Evolutionary conservation across 108 stramenopile genomes (phyloP), one percentile per base, ranked within the genome.

Genomic region (Cyclotella sp.): DNA sequence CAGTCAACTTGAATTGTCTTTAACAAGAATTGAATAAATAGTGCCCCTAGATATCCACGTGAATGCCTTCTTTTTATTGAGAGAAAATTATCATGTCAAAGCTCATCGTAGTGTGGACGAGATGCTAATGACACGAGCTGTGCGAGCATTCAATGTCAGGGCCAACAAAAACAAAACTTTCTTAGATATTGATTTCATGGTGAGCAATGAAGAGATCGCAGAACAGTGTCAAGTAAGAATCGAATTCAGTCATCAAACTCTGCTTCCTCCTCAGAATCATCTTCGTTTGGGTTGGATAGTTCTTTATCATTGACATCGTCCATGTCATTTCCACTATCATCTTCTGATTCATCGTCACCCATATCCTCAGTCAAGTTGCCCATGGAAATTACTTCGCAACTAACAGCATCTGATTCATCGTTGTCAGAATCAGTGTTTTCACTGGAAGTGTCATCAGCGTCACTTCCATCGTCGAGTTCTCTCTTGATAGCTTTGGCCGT

Each of bases 301-400:
- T 62, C 45, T 27, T 49, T 28, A 63, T 78, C 77, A 15, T 44
- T 44, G 52, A 7, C 70, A 42, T 51, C 51, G 0, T 72, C 63
- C 21, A 34, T 47, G 22, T 77, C 47, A 19, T 46, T 26, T 16
- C 49, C 44, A 9, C 47, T 61, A 0, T 40, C 71, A 73, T 77
- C 76, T 51, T 81, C 79, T 39, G 9, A 21, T 47, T 77, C 76
- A 51, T 76, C 75, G 39, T 65, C 76, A 30, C 63, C 80, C 63
- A 72, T 66, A 55, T 81, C 70, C 24, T 77, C 70, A 13, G 51
- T 58, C 70, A 63, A 45, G 58, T 70, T 60, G 16, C 66, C 76
- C 29, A 71, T 51, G 30, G 43, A 70, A 28, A 63, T 39, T 39
- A 62, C 79, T 0, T 73, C 63, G 26, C 44, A 63, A 67, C 62